phyloP scores from a whole-genome alignment of 371 early-diverging fungal species.

The Fennellomyces sp. region DNA sequence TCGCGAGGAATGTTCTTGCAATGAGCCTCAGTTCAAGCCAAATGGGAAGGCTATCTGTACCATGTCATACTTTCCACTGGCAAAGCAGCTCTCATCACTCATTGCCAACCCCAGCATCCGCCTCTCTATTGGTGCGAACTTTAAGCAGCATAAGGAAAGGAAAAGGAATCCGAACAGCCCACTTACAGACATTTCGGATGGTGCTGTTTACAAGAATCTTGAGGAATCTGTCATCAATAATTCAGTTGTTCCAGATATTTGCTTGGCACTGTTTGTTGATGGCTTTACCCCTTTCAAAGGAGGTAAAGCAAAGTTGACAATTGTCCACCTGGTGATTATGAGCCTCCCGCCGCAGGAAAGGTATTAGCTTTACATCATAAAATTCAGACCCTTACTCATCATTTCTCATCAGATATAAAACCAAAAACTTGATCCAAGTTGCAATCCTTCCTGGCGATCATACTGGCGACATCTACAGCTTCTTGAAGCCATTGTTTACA shows the following conservation, averaged over 20 bases:
- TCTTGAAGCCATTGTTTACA: not conserved
- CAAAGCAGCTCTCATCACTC: not conserved
- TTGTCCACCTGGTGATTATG: constrained; percentile 3
- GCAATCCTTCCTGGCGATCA: constrained; percentile 1
- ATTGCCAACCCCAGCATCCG: not conserved
- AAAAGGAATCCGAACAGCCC: not conserved
- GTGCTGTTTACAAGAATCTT: not conserved
- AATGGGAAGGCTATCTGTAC: not conserved
- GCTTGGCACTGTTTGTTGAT: constrained; percentile 5
- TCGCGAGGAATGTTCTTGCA: not conserved
- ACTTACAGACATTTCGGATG: not conserved
- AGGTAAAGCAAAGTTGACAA: not conserved
- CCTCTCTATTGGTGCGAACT: not conserved
- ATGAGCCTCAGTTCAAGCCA: not conserved
- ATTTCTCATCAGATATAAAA: constrained; percentile 3
- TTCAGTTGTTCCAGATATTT: not conserved
- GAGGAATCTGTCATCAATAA: not conserved
- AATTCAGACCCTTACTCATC: not conserved
- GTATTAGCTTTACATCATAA: not conserved
- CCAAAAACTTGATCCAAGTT: constrained; percentile 1
- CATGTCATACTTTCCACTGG: not conserved
- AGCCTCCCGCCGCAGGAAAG: not conserved
- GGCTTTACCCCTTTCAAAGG: not conserved
- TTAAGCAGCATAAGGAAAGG: no score
- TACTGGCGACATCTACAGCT: not conserved